A percentile compares a stretch with the other conserved stretches of the same genome.
phyloP scores from a whole-genome alignment of 495 filamentous ascomycete genomes.

The Tetracladium setigerum region DNA sequence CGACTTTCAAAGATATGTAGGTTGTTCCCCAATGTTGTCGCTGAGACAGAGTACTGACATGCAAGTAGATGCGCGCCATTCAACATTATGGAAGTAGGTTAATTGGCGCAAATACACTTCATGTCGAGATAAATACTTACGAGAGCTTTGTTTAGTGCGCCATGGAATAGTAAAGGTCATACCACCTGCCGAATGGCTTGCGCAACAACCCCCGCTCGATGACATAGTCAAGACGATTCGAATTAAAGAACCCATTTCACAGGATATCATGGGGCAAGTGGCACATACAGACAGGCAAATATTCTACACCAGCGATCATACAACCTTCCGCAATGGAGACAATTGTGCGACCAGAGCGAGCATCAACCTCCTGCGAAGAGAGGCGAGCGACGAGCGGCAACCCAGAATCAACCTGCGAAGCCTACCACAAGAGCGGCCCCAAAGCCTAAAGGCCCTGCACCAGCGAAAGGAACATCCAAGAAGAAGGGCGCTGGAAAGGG shows the following conservation, averaged over 20 bases:
- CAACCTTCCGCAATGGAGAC: constrained; percentile 93
- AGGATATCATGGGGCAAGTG: constrained; percentile 94
- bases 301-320: constrained; percentile 92
- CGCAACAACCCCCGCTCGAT: constrained; percentile 66
- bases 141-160: constrained; percentile 46
- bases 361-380: constrained; percentile 93
- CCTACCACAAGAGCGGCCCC: constrained; percentile 19
- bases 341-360: constrained; percentile 82
- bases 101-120: no score
- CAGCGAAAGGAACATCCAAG: constrained; percentile 18
- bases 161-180: constrained; percentile 88
- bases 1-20: constrained; percentile 76
- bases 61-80: constrained; percentile 47
- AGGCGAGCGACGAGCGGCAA: constrained; percentile 77
- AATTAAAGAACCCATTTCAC: constrained; percentile 94
- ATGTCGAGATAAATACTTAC: constrained; percentile 34
- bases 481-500: constrained; percentile 8
- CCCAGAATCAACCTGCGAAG: constrained; percentile 47
- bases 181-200: constrained; percentile 89
- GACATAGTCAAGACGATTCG: constrained; percentile 84
- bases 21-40: constrained; percentile 12
- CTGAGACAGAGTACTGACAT: constrained; percentile 1
- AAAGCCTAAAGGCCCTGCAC: constrained; percentile 19
- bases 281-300: constrained; percentile 92
- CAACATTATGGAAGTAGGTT: no score